A percentile compares a stretch with the other conserved stretches of the same genome.
Evolutionary conservation across 1,284 basidiomycete species (phyloP).

Genomic region (Melampsora larici-populina): DNA sequence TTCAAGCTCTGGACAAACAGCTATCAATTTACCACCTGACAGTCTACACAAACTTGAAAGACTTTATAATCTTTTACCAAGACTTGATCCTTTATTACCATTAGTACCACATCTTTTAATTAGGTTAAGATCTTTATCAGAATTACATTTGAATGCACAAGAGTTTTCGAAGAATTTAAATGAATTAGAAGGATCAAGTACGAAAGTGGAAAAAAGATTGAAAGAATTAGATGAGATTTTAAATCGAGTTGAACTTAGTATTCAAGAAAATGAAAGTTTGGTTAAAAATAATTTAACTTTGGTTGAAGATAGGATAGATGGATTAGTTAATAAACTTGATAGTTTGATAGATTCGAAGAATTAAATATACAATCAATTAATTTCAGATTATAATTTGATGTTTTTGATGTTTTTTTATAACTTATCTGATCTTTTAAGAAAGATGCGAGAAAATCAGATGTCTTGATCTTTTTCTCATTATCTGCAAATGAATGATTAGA

Average conservation of each 20-base stretch:
- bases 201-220: slow-evolving; percentile 63
- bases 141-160: slow-evolving; percentile 75
- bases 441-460: no score
- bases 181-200: slow-evolving; percentile 70
- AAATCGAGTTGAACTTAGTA: slow-evolving; percentile 55
- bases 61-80: slow-evolving; percentile 69
- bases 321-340: not conserved
- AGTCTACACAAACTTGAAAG: slow-evolving; percentile 61
- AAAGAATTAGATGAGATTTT: slow-evolving; percentile 69
- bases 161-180: slow-evolving; percentile 64
- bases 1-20: slow-evolving; percentile 45
- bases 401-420: no score
- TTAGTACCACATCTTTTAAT: slow-evolving; percentile 86
- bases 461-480: no score
- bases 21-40: slow-evolving; percentile 56
- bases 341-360: not conserved
- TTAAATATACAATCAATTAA: no score
- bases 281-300: slow-evolving; percentile 69
- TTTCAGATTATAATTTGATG: no score
- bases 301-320: slow-evolving; percentile 66
- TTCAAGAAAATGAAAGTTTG: slow-evolving; percentile 64
- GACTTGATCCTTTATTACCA: slow-evolving; percentile 79
- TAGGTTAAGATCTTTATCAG: slow-evolving; percentile 75
- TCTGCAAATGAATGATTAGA: no score
- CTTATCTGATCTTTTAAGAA: no score